Evolutionary conservation across 2,329 filamentous ascomycete species (phyloP).

Genomic region (Beauveria sp.): DNA sequence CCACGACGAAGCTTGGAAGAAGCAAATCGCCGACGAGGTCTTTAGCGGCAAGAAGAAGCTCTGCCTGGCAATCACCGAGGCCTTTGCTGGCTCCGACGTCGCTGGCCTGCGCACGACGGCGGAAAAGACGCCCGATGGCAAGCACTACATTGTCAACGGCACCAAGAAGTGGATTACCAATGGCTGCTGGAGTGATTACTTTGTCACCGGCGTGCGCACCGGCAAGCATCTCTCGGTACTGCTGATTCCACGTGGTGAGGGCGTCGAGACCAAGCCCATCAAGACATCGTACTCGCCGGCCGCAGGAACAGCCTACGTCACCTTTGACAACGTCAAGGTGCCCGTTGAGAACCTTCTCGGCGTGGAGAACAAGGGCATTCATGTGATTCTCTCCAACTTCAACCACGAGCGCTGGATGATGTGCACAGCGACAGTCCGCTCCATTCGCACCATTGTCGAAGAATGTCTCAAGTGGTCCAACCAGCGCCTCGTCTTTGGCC

Average conservation of each 20-base stretch:
- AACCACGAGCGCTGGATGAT: constrained; percentile 82
- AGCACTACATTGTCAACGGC: constrained; percentile 64
- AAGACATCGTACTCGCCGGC: constrained; percentile 75
- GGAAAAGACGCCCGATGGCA: constrained; percentile 65
- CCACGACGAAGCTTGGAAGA: constrained; percentile 57
- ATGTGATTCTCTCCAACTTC: constrained; percentile 79
- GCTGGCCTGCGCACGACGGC: constrained; percentile 73
- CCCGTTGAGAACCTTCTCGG: constrained; percentile 71
- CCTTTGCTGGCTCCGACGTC: constrained; percentile 75
- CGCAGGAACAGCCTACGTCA: constrained; percentile 71
- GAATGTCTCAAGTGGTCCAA: constrained; percentile 85
- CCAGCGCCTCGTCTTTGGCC: constrained; percentile 77
- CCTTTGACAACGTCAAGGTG: constrained; percentile 82
- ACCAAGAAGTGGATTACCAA: constrained; percentile 86
- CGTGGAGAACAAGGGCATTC: constrained; percentile 77
- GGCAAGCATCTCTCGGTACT: constrained; percentile 73
- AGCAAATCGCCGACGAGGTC: constrained; percentile 62
- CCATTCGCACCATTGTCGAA: constrained; percentile 63
- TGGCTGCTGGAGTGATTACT: constrained; percentile 74
- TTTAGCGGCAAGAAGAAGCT: constrained; percentile 81
- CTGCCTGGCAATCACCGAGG: constrained; percentile 80
- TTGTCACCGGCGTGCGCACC: constrained; percentile 72
- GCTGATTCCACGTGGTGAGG: constrained; percentile 65
- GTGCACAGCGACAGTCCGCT: constrained; percentile 57
- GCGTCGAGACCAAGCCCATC: constrained; percentile 68